phyloP scores from a whole-genome alignment of 2,329 filamentous ascomycete genomes.

The Xylaria sp. region DNA sequence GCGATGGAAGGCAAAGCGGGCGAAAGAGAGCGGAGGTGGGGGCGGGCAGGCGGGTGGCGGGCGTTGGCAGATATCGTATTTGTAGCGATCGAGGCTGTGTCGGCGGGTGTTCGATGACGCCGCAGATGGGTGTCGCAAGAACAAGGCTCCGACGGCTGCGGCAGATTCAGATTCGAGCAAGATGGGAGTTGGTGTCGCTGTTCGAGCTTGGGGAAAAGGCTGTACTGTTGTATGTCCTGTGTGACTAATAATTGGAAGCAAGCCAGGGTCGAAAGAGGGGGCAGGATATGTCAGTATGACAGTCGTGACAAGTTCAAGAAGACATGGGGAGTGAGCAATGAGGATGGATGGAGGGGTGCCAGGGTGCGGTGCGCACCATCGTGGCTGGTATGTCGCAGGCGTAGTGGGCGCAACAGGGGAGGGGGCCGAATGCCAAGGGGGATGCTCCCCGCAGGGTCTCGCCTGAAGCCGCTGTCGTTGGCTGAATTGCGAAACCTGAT shows the following conservation, averaged over 20 bases:
- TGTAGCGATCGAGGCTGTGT: slow-evolving; percentile 17
- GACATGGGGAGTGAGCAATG: not conserved
- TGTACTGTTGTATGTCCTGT: slow-evolving; percentile 13
- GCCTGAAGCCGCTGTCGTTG: slow-evolving; percentile 21
- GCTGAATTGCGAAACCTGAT: slow-evolving; percentile 18
- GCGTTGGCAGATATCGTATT: slow-evolving; percentile 12
- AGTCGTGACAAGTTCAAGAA: not conserved
- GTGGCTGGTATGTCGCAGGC: slow-evolving; percentile 1
- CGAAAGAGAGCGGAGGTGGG: slow-evolving; percentile 2
- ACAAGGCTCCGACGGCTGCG: not conserved
- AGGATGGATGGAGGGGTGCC: not conserved
- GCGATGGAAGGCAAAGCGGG: slow-evolving; percentile 14
- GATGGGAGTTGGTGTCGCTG: slow-evolving; percentile 2
- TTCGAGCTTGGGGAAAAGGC: too few relatives aligned
- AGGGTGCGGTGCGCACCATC: slow-evolving; percentile 2
- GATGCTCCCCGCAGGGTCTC: slow-evolving; percentile 24
- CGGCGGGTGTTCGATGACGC: slow-evolving; percentile 4
- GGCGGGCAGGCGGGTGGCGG: slow-evolving; percentile 10
- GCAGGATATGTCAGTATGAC: not conserved
- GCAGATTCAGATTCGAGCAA: not conserved
- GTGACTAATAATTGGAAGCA: slow-evolving; percentile 6
- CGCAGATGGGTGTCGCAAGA: not conserved
- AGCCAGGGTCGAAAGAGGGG: not conserved
- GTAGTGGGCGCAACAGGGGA: not conserved
- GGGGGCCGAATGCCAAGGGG: not conserved